Base-by-base conservation (phyloP, 768 basidiomycete species). In the Strobilomyces dryophilus region DNA sequence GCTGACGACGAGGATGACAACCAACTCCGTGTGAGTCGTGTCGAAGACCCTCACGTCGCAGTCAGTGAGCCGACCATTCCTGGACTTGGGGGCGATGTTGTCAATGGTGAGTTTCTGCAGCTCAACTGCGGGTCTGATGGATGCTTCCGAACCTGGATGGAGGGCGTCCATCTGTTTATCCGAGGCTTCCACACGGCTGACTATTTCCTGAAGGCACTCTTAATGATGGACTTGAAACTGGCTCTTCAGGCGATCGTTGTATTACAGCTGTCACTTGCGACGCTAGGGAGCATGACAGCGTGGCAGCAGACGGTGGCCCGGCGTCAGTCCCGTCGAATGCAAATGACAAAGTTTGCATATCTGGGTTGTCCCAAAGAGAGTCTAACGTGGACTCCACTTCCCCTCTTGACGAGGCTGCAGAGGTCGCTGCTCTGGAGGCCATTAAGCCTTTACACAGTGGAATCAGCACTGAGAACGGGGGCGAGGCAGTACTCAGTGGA, bases 181-280 rank as follows among this genome's bases (percentile, higher is more conserved):
- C 42, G 57, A 73, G 68, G 71, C 75, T 79, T 76, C 81, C 4
- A 74, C 77, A 74, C 75, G 67, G 71, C 87, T 89, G 71, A 89
- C 72, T 69, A 60, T 67, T 73, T 59, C 32, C 61, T 66, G 65
- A 78, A 76, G 78, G 73, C 64, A 65, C 61, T 65, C 62, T 76
- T 58, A 20, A 54, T 72, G 70, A 76, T 71, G 71, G 67, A 61
- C 58, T 58, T 59, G 71, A 61, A 58, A 52, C 56, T 56, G 67
- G 62, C 63, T 57, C 74, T 66, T 68, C 63, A 56, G 72, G 65
- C 42, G 53, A 58, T 57, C 56, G 49, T 55, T 49, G 45, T 55
- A 45, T 44, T 58, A 39, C 48, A 54, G 41, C 50, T 46, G 35
- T 47, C 20, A 54, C 58, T 49, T 62, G 41, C 59, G 56, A 53